Evolutionary conservation across 371 early-diverging fungal species (phyloP).

Genomic region (Zopfochytrium polystomum): DNA sequence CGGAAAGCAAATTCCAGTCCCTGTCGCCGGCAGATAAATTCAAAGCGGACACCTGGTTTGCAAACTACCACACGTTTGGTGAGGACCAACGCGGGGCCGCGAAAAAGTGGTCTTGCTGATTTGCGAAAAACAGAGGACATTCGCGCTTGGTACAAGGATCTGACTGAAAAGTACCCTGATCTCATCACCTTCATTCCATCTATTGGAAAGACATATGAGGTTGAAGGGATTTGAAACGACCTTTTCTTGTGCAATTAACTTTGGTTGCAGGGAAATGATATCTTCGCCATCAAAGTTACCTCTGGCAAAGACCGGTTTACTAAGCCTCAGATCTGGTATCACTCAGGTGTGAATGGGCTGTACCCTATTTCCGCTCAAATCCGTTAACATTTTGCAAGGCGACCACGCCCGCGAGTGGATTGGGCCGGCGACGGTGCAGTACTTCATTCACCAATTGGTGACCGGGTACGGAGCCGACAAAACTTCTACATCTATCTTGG

Average conservation of each 20-base stretch:
- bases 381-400: constrained; percentile 13
- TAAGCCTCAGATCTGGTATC: constrained; percentile 52
- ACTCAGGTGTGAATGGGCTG: constrained; percentile 20
- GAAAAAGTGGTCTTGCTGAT: too few species aligned
- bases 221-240: constrained; percentile 51
- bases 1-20: background rate
- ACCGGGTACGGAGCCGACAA: constrained; percentile 41
- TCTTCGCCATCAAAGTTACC: constrained; percentile 52
- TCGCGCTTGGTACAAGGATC: constrained; percentile 38
- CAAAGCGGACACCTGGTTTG: constrained; percentile 44
- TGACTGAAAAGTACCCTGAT: constrained; percentile 43
- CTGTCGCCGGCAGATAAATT: constrained; percentile 3
- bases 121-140: too few species aligned
- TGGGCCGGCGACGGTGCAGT: constrained; percentile 49
- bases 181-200: constrained; percentile 43
- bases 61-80: constrained; percentile 50
- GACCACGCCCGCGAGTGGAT: constrained; percentile 66
- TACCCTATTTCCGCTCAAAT: background rate
- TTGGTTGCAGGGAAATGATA: constrained; percentile 22
- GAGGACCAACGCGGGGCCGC: too few species aligned
- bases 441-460: constrained; percentile 45
- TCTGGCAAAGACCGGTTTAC: constrained; percentile 26
- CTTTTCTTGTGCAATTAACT: background rate
- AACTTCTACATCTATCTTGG: constrained; percentile 36
- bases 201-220: constrained; percentile 53